Conservation (phyloP, 768 basidiomycete species). For the Boletellus ananas region DNA sequence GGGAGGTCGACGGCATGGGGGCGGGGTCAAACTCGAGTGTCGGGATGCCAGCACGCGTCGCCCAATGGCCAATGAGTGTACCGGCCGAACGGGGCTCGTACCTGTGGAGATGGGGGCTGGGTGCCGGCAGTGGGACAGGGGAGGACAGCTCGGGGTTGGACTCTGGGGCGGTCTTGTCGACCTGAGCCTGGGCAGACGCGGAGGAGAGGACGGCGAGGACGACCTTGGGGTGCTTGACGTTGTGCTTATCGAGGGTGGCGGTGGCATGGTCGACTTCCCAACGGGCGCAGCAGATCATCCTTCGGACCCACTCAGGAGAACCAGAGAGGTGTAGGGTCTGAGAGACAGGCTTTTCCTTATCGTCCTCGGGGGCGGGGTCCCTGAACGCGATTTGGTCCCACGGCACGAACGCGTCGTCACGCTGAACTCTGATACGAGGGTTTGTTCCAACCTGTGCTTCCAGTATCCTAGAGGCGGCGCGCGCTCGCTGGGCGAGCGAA, state of each 20-base stretch:
- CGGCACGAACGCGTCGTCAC: slow-evolving; percentile 75
- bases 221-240: slow-evolving; percentile 42
- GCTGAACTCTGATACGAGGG: slow-evolving; percentile 75
- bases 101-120: slow-evolving; percentile 49
- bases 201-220: slow-evolving; percentile 56
- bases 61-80: slow-evolving; percentile 63
- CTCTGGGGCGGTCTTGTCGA: slow-evolving; percentile 22
- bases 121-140: slow-evolving; percentile 67
- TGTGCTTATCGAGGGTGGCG: slow-evolving; percentile 24
- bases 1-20: slow-evolving; percentile 7
- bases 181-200: slow-evolving; percentile 20
- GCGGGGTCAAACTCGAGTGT: slow-evolving; percentile 50
- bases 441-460: slow-evolving; percentile 86
- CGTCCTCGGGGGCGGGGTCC: slow-evolving; percentile 29
- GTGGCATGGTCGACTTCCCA: slow-evolving; percentile 66
- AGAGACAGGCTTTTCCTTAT: slow-evolving; percentile 23
- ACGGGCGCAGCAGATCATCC: slow-evolving; percentile 77
- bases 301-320: slow-evolving; percentile 81
- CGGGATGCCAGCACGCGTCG: slow-evolving; percentile 54
- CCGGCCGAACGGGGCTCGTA: slow-evolving; percentile 66
- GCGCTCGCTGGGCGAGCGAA: slow-evolving; percentile 74
- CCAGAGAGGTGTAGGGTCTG: slow-evolving; percentile 28
- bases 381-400: slow-evolving; percentile 72
- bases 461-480: slow-evolving; percentile 82
- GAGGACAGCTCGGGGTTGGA: slow-evolving; percentile 31